These are phyloP conservation scores for Penicillium brasilianum DNA, from an alignment of 2,329 filamentous ascomycete genomes.

Conservation along the genomic window DNA sequence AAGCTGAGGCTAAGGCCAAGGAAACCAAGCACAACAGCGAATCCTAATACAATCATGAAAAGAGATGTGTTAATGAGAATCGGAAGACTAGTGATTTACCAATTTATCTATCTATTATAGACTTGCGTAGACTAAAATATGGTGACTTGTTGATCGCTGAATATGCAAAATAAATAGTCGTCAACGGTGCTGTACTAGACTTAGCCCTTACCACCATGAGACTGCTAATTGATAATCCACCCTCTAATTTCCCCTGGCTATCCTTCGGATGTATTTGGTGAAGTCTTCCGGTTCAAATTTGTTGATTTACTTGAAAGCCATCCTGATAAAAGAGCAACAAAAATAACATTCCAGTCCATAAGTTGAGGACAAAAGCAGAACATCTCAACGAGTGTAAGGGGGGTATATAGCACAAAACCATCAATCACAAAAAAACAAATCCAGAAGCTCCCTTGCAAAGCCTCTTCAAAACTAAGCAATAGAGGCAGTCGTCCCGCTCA, in stretches of 20 bases:
- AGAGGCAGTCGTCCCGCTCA: slow-evolving; percentile 25
- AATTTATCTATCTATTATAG: neutral
- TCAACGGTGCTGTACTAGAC: neutral
- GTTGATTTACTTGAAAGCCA: too few relatives aligned
- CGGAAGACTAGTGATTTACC: neutral
- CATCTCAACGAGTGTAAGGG: slow-evolving; percentile 5
- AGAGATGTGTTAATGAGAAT: neutral
- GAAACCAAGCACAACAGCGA: slow-evolving; percentile 14
- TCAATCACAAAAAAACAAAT: neutral
- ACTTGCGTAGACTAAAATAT: too few relatives aligned
- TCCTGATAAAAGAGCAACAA: neutral
- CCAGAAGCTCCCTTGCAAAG: neutral
- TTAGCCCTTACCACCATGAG: neutral
- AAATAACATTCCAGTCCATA: neutral
- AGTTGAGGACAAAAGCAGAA: neutral
- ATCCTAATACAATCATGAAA: neutral
- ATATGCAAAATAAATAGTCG: neutral
- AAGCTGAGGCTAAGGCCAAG: slow-evolving; percentile 16
- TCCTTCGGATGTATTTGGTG: neutral
- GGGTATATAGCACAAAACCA: slow-evolving; percentile 4
- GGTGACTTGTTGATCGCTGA: neutral
- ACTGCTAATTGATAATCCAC: neutral
- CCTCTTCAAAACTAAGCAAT: slow-evolving; percentile 17
- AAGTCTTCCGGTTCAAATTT: neutral
- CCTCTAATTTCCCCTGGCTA: neutral